Evolutionary conservation across 1,139 yeast genomes (phyloP).

Genomic region (Diutina catenulata): DNA sequence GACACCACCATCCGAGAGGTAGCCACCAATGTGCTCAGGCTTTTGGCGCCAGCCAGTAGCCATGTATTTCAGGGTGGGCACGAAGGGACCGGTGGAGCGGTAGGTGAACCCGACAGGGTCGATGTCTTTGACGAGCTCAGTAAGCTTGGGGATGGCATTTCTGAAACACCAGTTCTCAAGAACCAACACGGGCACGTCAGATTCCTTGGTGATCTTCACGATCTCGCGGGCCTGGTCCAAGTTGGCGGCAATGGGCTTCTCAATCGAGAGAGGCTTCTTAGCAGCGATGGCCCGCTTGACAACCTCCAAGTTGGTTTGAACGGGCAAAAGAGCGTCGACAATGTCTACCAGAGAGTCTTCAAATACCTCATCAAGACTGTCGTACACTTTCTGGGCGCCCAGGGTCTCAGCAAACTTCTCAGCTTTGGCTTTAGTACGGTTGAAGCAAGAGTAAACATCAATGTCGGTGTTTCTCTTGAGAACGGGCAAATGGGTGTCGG

Average conservation of each 20-base stretch:
- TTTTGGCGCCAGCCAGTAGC: constrained; percentile 73
- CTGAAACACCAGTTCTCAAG: constrained; percentile 81
- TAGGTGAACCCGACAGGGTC: constrained; percentile 65
- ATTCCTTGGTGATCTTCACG: constrained; percentile 46
- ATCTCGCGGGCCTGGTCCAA: constrained; percentile 69
- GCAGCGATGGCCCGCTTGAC: constrained; percentile 56
- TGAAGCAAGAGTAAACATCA: constrained; percentile 48
- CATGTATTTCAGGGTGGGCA: constrained; percentile 50
- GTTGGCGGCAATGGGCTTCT: constrained; percentile 87
- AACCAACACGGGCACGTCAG: constrained; percentile 58
- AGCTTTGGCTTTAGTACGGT: constrained; percentile 78
- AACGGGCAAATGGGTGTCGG: constrained; percentile 71
- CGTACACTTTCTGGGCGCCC: constrained; percentile 42
- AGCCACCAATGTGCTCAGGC: constrained; percentile 90
- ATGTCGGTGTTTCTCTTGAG: constrained; percentile 30
- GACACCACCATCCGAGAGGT: constrained; percentile 87
- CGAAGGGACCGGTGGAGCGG: constrained; percentile 73
- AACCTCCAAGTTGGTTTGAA: constrained; percentile 58
- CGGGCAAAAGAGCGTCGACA: constrained; percentile 81
- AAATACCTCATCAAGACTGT: constrained; percentile 52
- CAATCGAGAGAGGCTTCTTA: constrained; percentile 69
- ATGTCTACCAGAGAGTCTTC: constrained; percentile 54
- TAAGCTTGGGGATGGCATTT: constrained; percentile 28
- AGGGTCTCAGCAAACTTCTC: constrained; percentile 63
- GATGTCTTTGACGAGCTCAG: constrained; percentile 31